Percentiles rank a stretch among this genome's conserved stretches.
These are phyloP conservation scores for Sporisorium iseilematis-ciliati DNA, from an alignment of 1,284 basidiomycete species.

Conservation along the genomic window DNA sequence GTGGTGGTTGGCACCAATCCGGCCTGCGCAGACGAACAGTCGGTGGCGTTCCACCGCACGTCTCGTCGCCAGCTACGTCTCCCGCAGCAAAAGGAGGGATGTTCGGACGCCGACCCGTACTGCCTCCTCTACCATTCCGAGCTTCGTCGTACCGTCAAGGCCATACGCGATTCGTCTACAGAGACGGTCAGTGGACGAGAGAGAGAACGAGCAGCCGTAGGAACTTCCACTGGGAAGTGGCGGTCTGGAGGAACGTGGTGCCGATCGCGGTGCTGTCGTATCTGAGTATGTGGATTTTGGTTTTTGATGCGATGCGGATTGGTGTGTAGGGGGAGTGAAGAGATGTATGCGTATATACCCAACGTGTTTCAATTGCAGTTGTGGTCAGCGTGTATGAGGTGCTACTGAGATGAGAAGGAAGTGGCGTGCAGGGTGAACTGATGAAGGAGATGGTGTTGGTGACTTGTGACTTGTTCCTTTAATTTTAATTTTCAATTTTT, in stretches of 20 bases:
- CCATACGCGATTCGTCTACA: constrained; percentile 21
- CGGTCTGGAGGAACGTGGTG: constrained; percentile 65
- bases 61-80: neutral
- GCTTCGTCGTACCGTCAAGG: constrained; percentile 24
- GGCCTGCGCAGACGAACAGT: constrained; percentile 19
- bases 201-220: constrained; percentile 49
- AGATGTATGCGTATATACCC: neutral
- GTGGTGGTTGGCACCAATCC: neutral
- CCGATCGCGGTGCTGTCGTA: constrained; percentile 64
- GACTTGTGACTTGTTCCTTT: neutral
- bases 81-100: neutral
- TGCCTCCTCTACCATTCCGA: constrained; percentile 22
- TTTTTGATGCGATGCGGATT: constrained; percentile 48
- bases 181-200: constrained; percentile 19
- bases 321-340: constrained; percentile 3
- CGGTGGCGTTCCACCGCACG: neutral
- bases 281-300: constrained; percentile 61
- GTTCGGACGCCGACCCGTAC: constrained; percentile 12
- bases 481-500: constrained; percentile 7
- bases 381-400: too few relatives aligned
- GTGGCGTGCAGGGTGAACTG: neutral
- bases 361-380: too few relatives aligned
- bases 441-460: constrained; percentile 4
- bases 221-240: constrained; percentile 68
- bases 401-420: too few relatives aligned